Conservation (phyloP, 805 yeast species). For the Ogataea corticis region DNA sequence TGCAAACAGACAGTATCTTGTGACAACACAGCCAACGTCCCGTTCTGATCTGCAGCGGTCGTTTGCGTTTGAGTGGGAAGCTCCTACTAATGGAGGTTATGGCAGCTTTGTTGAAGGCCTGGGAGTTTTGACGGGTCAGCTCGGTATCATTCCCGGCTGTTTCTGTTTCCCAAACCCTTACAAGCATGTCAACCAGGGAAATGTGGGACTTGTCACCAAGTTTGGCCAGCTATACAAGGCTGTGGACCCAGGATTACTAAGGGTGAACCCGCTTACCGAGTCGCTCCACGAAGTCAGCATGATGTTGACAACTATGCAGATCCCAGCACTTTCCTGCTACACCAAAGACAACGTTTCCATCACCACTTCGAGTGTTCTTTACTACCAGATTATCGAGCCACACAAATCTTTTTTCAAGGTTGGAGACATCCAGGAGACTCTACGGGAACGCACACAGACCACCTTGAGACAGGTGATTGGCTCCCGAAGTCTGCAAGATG, state of each 20-base stretch:
- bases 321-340: conserved; percentile 67
- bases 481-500: conserved; percentile 63
- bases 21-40: conserved; percentile 23
- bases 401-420: conserved; percentile 64
- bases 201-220: conserved; percentile 65
- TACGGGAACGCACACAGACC: conserved; percentile 68
- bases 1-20: conserved; percentile 6
- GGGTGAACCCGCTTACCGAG: conserved; percentile 67
- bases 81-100: conserved; percentile 37
- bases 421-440: conserved; percentile 52
- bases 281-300: conserved; percentile 50
- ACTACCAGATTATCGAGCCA: conserved; percentile 67
- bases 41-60: conserved; percentile 25
- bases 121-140: conserved; percentile 51
- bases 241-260: conserved; percentile 68
- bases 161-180: conserved; percentile 59
- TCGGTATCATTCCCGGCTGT: conserved; percentile 58
- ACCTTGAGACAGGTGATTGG: conserved; percentile 74
- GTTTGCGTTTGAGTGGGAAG: conserved; percentile 36
- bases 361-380: conserved; percentile 62
- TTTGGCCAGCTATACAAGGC: conserved; percentile 66
- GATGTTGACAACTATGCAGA: conserved; percentile 59
- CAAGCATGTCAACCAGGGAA: conserved; percentile 60
- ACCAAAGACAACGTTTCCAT: conserved; percentile 71
- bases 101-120: conserved; percentile 37